A percentile compares a stretch with the other conserved stretches of the same genome.
Conservation (phyloP, 257 asterid genomes). For the Gentiana dahurica region DNA sequence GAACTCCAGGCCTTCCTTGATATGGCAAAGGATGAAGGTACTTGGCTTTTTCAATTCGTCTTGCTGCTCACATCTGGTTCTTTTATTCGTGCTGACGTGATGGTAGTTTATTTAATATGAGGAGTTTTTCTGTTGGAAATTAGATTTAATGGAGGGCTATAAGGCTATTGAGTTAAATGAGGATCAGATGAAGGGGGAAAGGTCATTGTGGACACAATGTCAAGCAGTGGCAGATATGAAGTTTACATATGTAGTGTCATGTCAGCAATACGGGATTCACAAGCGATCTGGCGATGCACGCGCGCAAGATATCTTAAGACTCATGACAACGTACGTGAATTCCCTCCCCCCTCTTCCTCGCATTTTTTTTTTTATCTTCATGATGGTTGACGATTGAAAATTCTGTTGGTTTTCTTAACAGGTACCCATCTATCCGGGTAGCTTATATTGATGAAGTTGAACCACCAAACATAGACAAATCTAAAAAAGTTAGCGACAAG, state of each 20-base stretch:
- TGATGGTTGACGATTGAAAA: neutral
- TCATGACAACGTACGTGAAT: constrained; percentile 69
- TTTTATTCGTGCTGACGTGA: no score
- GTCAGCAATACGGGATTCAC: constrained; percentile 87
- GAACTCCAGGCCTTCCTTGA: constrained; percentile 99
- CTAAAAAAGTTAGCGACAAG: constrained; percentile 73
- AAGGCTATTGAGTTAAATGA: constrained; percentile 94
- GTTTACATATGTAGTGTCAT: constrained; percentile 91
- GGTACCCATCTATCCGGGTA: constrained; percentile 97
- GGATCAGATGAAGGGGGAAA: constrained; percentile 96
- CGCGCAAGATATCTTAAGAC: constrained; percentile 89
- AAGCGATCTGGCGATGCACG: constrained; percentile 89
- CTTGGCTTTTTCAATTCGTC: constrained; percentile 1
- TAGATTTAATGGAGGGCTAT: constrained; percentile 95
- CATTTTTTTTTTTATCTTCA: constrained; percentile 10
- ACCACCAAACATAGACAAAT: constrained; percentile 75
- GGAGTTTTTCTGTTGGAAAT: constrained; percentile 9
- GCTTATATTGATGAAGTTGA: constrained; percentile 98
- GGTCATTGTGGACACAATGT: constrained; percentile 91
- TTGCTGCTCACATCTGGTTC: neutral
- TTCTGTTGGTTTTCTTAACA: constrained; percentile 15
- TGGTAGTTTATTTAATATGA: neutral
- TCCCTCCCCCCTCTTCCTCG: constrained; percentile 7
- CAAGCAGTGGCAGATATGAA: constrained; percentile 99
- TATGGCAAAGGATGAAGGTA: constrained; percentile 99